phyloP scores from a whole-genome alignment of 169 alveolate genomes.

The Plasmodium knowlesi region DNA sequence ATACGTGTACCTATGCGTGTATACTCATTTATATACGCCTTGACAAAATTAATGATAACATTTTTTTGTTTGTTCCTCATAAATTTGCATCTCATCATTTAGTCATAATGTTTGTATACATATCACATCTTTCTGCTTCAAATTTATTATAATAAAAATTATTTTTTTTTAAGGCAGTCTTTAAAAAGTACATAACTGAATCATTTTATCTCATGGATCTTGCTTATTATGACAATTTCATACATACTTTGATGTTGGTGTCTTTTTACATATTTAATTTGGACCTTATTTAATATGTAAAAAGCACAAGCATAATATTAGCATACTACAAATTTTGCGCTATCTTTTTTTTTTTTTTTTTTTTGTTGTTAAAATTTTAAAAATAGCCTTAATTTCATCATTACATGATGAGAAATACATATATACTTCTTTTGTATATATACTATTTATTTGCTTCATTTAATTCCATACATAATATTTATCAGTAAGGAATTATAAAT shows the following conservation, averaged over 20 bases:
- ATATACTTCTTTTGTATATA: too few species aligned
- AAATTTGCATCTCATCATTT: neutral
- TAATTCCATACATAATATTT: neutral
- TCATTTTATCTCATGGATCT: neutral
- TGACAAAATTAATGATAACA: neutral
- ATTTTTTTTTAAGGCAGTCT: neutral
- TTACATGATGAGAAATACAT: neutral
- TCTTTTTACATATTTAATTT: neutral
- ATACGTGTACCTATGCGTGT: neutral
- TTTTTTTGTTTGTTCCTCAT: neutral
- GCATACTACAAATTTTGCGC: neutral
- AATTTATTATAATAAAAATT: too few species aligned
- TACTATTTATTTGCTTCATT: neutral
- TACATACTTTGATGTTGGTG: neutral
- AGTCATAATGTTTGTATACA: neutral
- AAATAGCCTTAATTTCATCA: neutral
- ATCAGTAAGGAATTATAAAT: neutral
- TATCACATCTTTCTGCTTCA: neutral
- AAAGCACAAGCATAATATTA: neutral
- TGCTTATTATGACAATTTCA: neutral
- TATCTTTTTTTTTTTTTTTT: too few species aligned
- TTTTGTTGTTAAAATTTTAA: neutral
- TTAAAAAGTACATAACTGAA: neutral
- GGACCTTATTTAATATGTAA: neutral
- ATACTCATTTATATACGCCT: neutral